Base-by-base conservation (phyloP, 495 filamentous ascomycete species). In the Talaromyces stipitatus region DNA sequence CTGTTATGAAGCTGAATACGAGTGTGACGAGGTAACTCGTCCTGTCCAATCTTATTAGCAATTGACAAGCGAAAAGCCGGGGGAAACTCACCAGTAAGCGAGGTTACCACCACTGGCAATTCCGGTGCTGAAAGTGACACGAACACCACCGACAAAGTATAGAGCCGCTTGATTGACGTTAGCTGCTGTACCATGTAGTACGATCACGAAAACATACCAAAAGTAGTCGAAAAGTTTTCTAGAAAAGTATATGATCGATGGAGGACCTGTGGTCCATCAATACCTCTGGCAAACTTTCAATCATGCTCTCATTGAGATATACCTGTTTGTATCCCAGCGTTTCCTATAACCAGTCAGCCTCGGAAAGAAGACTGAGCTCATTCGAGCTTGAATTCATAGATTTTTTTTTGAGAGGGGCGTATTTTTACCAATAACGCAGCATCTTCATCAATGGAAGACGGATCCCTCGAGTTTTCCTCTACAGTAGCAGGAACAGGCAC, bases 1-100 rank as follows among this genome's bases (percentile, higher is more conserved):
- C 79, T 2, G 78, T 80, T 58, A 82, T 82, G 64, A 74, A 80
- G 9, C 77, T 80, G 67, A 82, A 82, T 7, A 82, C 72, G 62
- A 79, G 66, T 46, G 78, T 81, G 1, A 82, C 71, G 14, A 82
- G 48, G 62, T 81, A 82, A 60, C 79, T 82, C 58, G 79, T 81
- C 78, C 74, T 77, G 38, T 9, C 3, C 14, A 12, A 14, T 28
- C 26, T n/a, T n/a, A 28, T 56, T 32, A 61, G 54, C 18, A n/a
- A 27, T 45, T 32, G 18, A 22, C 41, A 55, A 11, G 4, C 18
- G 36, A 23, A 24, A 43, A 43, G n/a, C 23, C 47, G 41, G 16
- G 4, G 22, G 14, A 16, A 6, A 47, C 62, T 41, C 50, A 77
- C 74, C 79, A 82, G 60, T 82, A 82, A 16, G 79, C 79, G 50